A percentile compares a stretch with the other conserved stretches of the same genome.
Conservation (phyloP, 306 rosid genomes). For the Prunus kanzakura region DNA sequence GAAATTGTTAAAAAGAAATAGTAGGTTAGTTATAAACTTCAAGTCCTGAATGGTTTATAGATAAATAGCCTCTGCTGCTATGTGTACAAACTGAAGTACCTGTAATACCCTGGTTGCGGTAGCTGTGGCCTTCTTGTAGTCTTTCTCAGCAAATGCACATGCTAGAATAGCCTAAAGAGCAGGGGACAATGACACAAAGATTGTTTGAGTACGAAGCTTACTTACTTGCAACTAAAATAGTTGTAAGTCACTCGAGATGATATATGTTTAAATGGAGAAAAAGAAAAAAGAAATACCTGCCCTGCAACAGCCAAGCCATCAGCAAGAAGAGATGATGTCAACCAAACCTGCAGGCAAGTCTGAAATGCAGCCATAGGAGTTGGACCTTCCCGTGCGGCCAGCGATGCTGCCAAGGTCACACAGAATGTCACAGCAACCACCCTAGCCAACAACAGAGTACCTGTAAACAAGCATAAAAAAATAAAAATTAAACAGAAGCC, state of each 20-base stretch:
- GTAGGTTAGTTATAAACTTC: too few species aligned
- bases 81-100: constrained; percentile 21
- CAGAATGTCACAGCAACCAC: constrained; percentile 95
- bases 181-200: not conserved
- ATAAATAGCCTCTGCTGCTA: not conserved
- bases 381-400: constrained; percentile 82
- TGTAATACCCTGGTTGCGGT: constrained; percentile 61
- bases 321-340: constrained; percentile 85
- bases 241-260: not conserved
- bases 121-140: constrained; percentile 55
- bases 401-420: constrained; percentile 85
- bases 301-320: constrained; percentile 93
- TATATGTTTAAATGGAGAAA: not conserved
- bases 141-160: constrained; percentile 81
- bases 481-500: not conserved
- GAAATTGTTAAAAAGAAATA: not conserved
- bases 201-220: not conserved
- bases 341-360: constrained; percentile 88
- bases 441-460: constrained; percentile 62
- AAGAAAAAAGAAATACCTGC: constrained; percentile 46
- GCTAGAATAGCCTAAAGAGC: constrained; percentile 74
- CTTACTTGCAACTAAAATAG: not conserved
- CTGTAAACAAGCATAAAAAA: constrained; percentile 30
- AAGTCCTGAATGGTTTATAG: not conserved
- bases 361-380: constrained; percentile 96